Base-by-base conservation (phyloP, 441 rosid species). In the Erodium moschatum region DNA sequence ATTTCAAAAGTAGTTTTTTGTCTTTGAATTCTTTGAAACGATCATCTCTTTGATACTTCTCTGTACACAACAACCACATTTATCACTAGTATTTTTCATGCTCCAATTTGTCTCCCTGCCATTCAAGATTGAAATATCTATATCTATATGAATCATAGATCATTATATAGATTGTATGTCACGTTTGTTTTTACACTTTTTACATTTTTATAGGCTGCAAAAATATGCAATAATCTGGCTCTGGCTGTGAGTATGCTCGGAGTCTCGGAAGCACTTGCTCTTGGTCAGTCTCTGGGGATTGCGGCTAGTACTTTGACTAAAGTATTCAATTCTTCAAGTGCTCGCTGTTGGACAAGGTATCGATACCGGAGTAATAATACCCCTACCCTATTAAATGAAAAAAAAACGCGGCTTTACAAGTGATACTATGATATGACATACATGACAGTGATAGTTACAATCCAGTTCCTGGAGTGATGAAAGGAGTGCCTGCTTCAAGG, bases 401-500 rank as follows among this genome's bases (percentile, higher is more conserved):
- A 9, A 40, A 40, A 40, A 6, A n/a, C n/a, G n/a, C 9, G 44
- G 44, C 12, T 40, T 40, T 40, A 6, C 3, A 40, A 10, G n/a
- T 52, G 60, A 52, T 52, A 67, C 48, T 42, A 74, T 33, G 27
- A 58, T 66, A 67, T 66, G 6, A 15, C 21, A 58, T 27, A 74
- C 76, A 62, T 70, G 78, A 65, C 90, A 93, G 98, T 52, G 98
- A 90, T 76, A 73, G 80, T 66, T 90, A 93, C 67, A 93, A 93
- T 73, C 98, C 96, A 68, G 97, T 90, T 78, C 98, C 98, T 31
- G 98, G 98, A 73, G 97, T 90, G 54, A 89, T 90, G 98, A 80
- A 84, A 82, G 91, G 96, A 40, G 95, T 90, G 79, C 98, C 97
- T 0, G 85, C 98, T 80, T 82, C 97, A 54, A 82, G 84, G 77